Conservation (phyloP, 768 basidiomycete species). For the Phanerochaete carnosa region DNA sequence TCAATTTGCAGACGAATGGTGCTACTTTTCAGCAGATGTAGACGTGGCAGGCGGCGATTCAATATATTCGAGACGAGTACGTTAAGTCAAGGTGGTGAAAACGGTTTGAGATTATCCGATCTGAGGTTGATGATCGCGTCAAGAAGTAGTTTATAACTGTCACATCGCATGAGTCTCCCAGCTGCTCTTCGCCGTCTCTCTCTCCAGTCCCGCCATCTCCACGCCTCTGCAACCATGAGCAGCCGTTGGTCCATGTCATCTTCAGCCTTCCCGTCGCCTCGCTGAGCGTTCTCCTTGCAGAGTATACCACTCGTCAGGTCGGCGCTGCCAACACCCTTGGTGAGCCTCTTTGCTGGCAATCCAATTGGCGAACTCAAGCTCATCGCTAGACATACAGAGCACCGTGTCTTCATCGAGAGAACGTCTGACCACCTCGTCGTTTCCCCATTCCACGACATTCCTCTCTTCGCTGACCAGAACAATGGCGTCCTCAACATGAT, state of each 20-base stretch:
- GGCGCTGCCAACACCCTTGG: slow-evolving; percentile 93
- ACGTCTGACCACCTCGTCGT: slow-evolving; percentile 64
- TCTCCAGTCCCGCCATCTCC: slow-evolving; percentile 61
- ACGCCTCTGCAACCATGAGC: slow-evolving; percentile 48
- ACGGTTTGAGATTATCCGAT: slow-evolving; percentile 19
- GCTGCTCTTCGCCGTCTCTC: slow-evolving; percentile 46
- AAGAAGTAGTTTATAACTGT: slow-evolving; percentile 15
- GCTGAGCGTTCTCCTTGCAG: slow-evolving; percentile 34
- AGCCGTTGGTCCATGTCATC: slow-evolving; percentile 38
- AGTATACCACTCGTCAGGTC: slow-evolving; percentile 72
- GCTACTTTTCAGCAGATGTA: background rate
- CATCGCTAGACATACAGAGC: slow-evolving; percentile 56
- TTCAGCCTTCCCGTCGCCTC: slow-evolving; percentile 9
- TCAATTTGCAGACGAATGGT: background rate
- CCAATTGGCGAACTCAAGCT: background rate
- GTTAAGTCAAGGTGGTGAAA: background rate
- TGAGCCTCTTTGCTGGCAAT: slow-evolving; percentile 32
- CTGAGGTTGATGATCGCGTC: slow-evolving; percentile 17
- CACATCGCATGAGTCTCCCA: slow-evolving; percentile 18
- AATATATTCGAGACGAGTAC: background rate
- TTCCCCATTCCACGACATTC: slow-evolving; percentile 94
- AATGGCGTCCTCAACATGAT: slow-evolving; percentile 98
- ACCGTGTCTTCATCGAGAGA: slow-evolving; percentile 93
- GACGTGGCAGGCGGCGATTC: background rate
- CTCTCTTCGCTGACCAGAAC: slow-evolving; percentile 94